phyloP scores from a whole-genome alignment of 208 protist species.

The Trypanosoma conorhini region DNA sequence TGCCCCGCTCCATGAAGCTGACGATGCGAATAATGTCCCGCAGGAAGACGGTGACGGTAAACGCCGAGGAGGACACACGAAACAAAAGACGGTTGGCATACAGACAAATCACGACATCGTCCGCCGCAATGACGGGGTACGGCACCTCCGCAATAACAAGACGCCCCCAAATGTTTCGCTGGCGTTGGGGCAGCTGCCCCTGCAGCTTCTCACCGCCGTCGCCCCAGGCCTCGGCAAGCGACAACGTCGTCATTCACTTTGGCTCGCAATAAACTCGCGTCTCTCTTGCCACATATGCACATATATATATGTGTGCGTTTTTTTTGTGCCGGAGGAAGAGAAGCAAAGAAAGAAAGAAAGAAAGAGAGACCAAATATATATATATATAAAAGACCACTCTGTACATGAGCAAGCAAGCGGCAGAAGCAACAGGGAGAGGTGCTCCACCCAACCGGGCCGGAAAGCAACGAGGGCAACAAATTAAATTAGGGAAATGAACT shows the following conservation, averaged over 20 bases:
- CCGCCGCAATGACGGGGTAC: slow-evolving; percentile 44
- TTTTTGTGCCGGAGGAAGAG: not conserved
- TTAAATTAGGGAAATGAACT: not conserved
- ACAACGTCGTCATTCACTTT: not conserved
- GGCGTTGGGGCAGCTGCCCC: not conserved
- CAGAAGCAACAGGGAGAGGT: not conserved
- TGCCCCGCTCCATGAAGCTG: slow-evolving; percentile 9
- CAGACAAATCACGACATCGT: slow-evolving; percentile 41
- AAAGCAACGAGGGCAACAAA: not conserved
- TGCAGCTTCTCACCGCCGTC: not conserved
- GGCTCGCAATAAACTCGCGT: not conserved
- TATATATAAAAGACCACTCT: not conserved
- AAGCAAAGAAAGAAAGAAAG: slow-evolving; percentile 13
- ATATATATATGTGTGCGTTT: not conserved
- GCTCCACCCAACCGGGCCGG: not conserved
- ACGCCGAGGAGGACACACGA: slow-evolving; percentile 47
- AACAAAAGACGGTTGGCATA: slow-evolving; percentile 40
- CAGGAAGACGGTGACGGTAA: slow-evolving; percentile 47
- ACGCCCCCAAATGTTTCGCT: slow-evolving; percentile 49
- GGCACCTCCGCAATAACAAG: slow-evolving; percentile 44
- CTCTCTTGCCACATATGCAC: not conserved
- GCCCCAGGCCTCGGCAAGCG: not conserved
- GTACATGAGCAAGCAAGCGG: not conserved
- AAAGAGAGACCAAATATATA: too few species aligned
- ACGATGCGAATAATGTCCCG: slow-evolving; percentile 29